These are phyloP conservation scores for Carex scoparia DNA, from an alignment of 176 grass and related monocot species.

Conservation along the genomic window DNA sequence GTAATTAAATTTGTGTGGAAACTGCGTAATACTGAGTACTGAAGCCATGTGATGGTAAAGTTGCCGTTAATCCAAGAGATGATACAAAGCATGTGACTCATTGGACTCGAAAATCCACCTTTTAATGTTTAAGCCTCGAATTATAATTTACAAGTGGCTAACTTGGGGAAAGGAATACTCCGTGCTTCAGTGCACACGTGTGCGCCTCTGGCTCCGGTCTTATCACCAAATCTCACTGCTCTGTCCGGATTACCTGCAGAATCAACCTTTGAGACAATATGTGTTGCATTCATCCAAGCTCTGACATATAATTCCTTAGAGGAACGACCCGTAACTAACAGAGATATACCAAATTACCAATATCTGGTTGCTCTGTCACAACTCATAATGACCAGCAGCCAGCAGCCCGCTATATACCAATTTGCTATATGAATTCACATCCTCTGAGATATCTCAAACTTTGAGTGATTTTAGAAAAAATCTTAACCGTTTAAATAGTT, in stretches of 20 bases:
- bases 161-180: not conserved
- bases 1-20: not conserved
- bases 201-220: not conserved
- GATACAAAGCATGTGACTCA: not conserved
- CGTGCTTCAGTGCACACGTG: constrained; percentile 1
- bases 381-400: too few relatives aligned
- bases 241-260: not conserved
- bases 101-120: not conserved
- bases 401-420: too few relatives aligned
- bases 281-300: not conserved
- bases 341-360: too few relatives aligned
- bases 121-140: not conserved
- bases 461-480: too few relatives aligned
- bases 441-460: too few relatives aligned
- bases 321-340: too few relatives aligned
- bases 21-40: too few relatives aligned
- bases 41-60: not conserved
- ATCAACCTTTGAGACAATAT: not conserved
- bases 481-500: too few relatives aligned
- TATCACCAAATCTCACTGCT: not conserved
- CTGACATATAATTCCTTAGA: too few relatives aligned
- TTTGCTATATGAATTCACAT: too few relatives aligned
- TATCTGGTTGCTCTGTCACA: too few relatives aligned
- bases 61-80: not conserved
- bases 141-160: not conserved